A percentile compares a stretch with the other conserved stretches of the same genome.
Evolutionary conservation across 345 rosid species (phyloP).

Genomic region (Ricinus communis): DNA sequence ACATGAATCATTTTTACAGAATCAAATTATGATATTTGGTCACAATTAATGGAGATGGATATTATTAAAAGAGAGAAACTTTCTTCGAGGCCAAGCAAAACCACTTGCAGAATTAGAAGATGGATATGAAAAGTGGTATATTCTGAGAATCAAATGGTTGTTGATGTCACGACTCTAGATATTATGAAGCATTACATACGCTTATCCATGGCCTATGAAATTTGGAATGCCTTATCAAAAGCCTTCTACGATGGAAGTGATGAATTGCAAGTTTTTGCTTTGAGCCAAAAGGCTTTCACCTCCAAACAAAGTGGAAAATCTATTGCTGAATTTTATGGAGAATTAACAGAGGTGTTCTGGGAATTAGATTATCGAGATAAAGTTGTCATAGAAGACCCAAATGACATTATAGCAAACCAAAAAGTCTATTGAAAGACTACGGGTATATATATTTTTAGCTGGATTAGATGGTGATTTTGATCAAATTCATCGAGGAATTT

Average conservation of each 20-base stretch:
- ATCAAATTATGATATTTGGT: constrained; percentile 3
- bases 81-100: background rate
- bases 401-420: background rate
- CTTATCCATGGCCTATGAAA: background rate
- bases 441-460: background rate
- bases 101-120: background rate
- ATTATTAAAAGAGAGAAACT: constrained; percentile 3
- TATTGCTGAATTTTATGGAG: background rate
- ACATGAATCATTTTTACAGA: background rate
- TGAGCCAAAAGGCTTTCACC: background rate
- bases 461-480: background rate
- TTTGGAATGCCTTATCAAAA: constrained; percentile 1
- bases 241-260: constrained; percentile 3
- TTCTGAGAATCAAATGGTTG: background rate
- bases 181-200: background rate
- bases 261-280: background rate
- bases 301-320: background rate
- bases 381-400: background rate
- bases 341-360: background rate
- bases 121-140: constrained; percentile 6
- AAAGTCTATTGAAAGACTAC: background rate
- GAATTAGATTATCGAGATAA: background rate
- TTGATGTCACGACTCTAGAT: background rate
- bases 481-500: background rate
- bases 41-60: background rate